phyloP scores from a whole-genome alignment of 2,329 filamentous ascomycete genomes.

The Cercospora citrullina region DNA sequence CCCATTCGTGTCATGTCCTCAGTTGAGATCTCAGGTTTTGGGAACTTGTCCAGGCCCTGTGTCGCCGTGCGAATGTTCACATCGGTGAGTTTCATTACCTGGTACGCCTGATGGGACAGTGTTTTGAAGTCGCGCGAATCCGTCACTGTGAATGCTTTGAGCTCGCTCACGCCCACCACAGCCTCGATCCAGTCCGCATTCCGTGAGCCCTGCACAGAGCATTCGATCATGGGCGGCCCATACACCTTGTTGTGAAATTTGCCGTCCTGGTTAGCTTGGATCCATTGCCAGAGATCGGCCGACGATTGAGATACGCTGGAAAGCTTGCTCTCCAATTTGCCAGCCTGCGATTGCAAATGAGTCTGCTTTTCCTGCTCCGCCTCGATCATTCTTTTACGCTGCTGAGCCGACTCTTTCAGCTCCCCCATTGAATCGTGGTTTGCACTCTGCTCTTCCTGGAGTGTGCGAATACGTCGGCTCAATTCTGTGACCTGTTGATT shows the following conservation, averaged over 20 bases:
- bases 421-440: slow-evolving; percentile 43
- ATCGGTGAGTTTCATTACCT: slow-evolving; percentile 64
- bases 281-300: slow-evolving; percentile 75
- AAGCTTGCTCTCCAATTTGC: slow-evolving; percentile 70
- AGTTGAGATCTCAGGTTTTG: slow-evolving; percentile 52
- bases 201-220: slow-evolving; percentile 71
- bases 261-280: slow-evolving; percentile 62
- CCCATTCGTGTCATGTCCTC: slow-evolving; percentile 61
- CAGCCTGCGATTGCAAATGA: slow-evolving; percentile 70
- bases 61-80: slow-evolving; percentile 68
- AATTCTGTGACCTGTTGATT: slow-evolving; percentile 71
- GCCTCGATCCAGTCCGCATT: slow-evolving; percentile 65
- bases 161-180: slow-evolving; percentile 55
- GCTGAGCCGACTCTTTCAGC: slow-evolving; percentile 38
- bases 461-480: slow-evolving; percentile 46
- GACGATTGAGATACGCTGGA: slow-evolving; percentile 62
- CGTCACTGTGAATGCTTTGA: slow-evolving; percentile 71
- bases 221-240: slow-evolving; percentile 77
- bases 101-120: slow-evolving; percentile 66
- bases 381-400: slow-evolving; percentile 42
- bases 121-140: slow-evolving; percentile 71
- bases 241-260: slow-evolving; percentile 75
- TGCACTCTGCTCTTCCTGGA: slow-evolving; percentile 47
- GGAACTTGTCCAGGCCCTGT: slow-evolving; percentile 56
- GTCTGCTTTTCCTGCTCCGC: slow-evolving; percentile 54